Conservation (phyloP, 2,329 filamentous ascomycete genomes). For the Calonectria ilicicola region DNA sequence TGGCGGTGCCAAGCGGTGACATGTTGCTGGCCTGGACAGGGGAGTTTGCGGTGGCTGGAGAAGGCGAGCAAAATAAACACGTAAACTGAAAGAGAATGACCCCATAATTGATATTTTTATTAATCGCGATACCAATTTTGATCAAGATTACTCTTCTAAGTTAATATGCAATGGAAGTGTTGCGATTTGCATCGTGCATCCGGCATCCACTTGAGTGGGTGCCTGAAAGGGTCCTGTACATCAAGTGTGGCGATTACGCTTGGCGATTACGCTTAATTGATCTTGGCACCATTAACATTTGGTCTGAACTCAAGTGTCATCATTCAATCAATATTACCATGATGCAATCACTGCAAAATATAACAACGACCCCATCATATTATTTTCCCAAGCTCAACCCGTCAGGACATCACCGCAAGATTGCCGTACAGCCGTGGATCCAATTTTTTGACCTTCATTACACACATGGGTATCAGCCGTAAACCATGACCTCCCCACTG, state of each 20-base stretch:
- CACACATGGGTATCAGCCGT: constrained; percentile 6
- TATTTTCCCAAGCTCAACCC: background rate
- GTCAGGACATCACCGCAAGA: background rate
- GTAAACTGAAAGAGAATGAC: background rate
- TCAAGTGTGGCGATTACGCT: constrained; percentile 4
- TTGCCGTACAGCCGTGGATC: background rate
- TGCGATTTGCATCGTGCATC: background rate
- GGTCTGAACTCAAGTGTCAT: background rate
- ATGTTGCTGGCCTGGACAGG: background rate
- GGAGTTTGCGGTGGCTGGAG: background rate
- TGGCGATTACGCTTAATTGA: constrained; percentile 18
- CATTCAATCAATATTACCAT: background rate
- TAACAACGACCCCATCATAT: background rate
- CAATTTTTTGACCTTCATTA: background rate
- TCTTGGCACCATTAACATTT: constrained; percentile 5
- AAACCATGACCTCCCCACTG: background rate
- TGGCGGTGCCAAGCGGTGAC: background rate
- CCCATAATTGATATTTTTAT: background rate
- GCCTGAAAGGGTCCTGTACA: background rate
- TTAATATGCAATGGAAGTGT: background rate
- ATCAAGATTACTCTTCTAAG: background rate
- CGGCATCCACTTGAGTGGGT: background rate
- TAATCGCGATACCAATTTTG: too few relatives aligned
- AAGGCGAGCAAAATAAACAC: background rate
- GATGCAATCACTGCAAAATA: too few relatives aligned